A percentile compares a stretch with the other conserved stretches of the same genome.
phyloP scores from a whole-genome alignment of 78 protist species.

The Dictyostelium discoideum region DNA sequence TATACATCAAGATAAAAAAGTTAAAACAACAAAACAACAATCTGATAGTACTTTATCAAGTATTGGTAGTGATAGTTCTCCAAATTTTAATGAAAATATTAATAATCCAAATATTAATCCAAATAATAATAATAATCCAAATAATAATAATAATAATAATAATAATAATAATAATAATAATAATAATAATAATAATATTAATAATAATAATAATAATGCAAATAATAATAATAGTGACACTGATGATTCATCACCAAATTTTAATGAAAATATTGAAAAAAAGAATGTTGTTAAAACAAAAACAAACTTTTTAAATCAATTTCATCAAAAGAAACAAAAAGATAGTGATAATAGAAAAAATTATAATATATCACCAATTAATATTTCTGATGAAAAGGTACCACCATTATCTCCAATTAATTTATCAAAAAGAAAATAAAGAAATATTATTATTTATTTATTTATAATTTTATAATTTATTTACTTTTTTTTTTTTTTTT shows the following conservation, averaged over 20 bases:
- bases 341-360: not conserved
- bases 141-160: slow-evolving; percentile 13
- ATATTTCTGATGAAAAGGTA: not conserved
- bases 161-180: slow-evolving; percentile 40
- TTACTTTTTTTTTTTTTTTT: not conserved
- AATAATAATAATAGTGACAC: not conserved
- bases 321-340: not conserved
- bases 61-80: not conserved
- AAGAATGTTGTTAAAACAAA: not conserved
- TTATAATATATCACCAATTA: not conserved
- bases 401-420: slow-evolving; percentile 1
- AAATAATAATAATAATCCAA: not conserved
- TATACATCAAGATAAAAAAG: not conserved
- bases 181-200: slow-evolving; percentile 4
- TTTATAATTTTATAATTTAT: too few relatives aligned
- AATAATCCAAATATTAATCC: not conserved
- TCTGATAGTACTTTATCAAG: not conserved
- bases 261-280: not conserved
- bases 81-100: not conserved
- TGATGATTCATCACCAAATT: slow-evolving; percentile 4
- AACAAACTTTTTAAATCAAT: not conserved
- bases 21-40: not conserved
- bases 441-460: not conserved
- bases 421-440: slow-evolving; percentile 10
- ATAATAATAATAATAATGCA: not conserved